These are phyloP conservation scores for Hanseniaspora singularis DNA, from an alignment of 805 yeast genomes.

Conservation along the genomic window DNA sequence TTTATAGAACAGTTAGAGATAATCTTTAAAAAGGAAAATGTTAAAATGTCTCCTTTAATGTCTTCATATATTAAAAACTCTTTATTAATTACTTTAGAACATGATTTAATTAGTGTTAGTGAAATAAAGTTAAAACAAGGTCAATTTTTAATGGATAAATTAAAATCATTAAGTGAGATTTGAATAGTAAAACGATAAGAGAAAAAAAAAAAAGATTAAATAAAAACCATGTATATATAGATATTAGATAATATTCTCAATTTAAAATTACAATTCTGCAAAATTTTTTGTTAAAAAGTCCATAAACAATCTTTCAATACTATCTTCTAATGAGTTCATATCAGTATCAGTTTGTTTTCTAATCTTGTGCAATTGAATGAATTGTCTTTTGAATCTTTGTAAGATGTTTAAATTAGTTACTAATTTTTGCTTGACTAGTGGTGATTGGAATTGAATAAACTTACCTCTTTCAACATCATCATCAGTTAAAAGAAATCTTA, in stretches of 20 bases:
- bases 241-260: neutral
- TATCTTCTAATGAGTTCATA: conserved; percentile 31
- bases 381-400: conserved; percentile 74
- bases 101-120: conserved; percentile 5
- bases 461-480: conserved; percentile 36
- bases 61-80: neutral
- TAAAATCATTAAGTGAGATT: too few relatives aligned
- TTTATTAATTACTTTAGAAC: neutral
- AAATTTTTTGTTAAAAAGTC: conserved; percentile 10
- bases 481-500: conserved; percentile 4
- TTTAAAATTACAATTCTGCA: conserved; percentile 1
- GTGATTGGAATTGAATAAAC: conserved; percentile 30
- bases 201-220: neutral
- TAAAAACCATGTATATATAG: neutral
- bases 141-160: neutral
- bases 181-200: neutral
- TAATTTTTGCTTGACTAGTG: conserved; percentile 32
- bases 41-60: neutral
- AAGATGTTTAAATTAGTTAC: conserved; percentile 49
- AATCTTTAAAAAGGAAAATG: conserved; percentile 3
- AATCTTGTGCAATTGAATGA: conserved; percentile 67
- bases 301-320: conserved; percentile 13
- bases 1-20: conserved; percentile 11
- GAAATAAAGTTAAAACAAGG: conserved; percentile 7
- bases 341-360: conserved; percentile 52